Base-by-base conservation (phyloP, 352 stramenopile species). In the Phytophthora constricta region DNA sequence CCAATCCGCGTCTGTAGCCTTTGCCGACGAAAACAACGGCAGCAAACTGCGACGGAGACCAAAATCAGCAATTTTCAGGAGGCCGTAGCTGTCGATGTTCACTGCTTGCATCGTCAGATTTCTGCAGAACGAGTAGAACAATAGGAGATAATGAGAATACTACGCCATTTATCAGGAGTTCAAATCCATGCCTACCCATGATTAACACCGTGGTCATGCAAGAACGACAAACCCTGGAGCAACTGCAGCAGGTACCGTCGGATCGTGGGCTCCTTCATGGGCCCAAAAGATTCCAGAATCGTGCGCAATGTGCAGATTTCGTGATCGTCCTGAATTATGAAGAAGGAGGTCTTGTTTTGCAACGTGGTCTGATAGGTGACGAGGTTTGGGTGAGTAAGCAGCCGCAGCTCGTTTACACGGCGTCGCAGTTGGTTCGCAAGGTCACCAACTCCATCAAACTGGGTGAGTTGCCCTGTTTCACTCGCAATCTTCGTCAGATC, bases 261-360 rank as follows among this genome's bases (percentile, higher is more conserved):
- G 46, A 93, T 86, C 17, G 80, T 90, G 10, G 81, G 55, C 51
- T 93, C 85, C 23, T 89, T 91, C 85, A 93, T 93, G 0, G 74
- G 57, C 1, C 85, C 85, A 62, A 93, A 93, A 9, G 81, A 87
- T 50, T 78, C 72, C 2, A 93, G 65, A 27, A 91, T 87, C 22
- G 83, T 90, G 17, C 65, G 57, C 3, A 91, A 49, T n/a, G 74
- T 74, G 48, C 83, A 91, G 46, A 70, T 79, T 37, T 83, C 71
- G 19, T 72, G 61, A 1, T 59, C 37, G 4, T 75, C 60, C 37
- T 87, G 58, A 0, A 89, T 54, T 17, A 91, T 26, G 34, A 71
- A 82, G 13, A 89, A 46, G 10, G 74, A 74, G 14, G 37, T 54
- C 19, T 69, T 49, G 20, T 57, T 55, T 34, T 82, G 65, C 2